phyloP scores from a whole-genome alignment of 2,329 filamentous ascomycete species.

The Ophiostoma populinum region DNA sequence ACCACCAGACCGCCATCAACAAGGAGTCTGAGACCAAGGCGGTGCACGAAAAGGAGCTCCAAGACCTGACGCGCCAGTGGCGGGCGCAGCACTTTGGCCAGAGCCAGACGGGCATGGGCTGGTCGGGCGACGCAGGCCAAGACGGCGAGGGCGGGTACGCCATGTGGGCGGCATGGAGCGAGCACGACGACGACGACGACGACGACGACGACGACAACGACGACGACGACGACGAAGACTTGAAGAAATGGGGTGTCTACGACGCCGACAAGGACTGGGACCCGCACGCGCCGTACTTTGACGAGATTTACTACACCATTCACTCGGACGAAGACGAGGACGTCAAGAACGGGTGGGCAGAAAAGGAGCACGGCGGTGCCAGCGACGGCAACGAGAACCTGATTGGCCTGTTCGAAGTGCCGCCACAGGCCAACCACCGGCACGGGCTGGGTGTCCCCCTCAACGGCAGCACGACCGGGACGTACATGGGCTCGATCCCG shows the following conservation, averaged over 20 bases:
- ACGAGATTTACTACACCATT: neutral
- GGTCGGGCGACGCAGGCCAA: neutral
- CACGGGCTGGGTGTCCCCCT: too few species aligned
- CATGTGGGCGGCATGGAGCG: slow-evolving; percentile 2
- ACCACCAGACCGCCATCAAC: neutral
- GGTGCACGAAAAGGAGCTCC: neutral
- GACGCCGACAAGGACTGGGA: slow-evolving; percentile 2
- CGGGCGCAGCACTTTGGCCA: slow-evolving; percentile 2
- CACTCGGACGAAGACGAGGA: neutral
- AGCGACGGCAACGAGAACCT: too few species aligned
- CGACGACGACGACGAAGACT: neutral
- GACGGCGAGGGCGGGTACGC: neutral
- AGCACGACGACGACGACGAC: neutral
- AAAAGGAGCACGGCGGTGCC: too few species aligned
- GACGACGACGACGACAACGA: neutral
- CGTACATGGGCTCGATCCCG: too few species aligned
- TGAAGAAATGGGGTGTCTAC: neutral
- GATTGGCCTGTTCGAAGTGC: too few species aligned
- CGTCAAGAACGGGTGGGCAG: too few species aligned
- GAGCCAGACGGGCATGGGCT: neutral
- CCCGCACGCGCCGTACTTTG: neutral
- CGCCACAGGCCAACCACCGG: too few species aligned
- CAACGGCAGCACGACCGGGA: too few species aligned
- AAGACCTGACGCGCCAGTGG: slow-evolving; percentile 5
- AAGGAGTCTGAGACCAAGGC: neutral